Evolutionary conservation across 306 rosid species (phyloP), one percentile per base, ranked within the genome.

Genomic region (Vigna radiata): DNA sequence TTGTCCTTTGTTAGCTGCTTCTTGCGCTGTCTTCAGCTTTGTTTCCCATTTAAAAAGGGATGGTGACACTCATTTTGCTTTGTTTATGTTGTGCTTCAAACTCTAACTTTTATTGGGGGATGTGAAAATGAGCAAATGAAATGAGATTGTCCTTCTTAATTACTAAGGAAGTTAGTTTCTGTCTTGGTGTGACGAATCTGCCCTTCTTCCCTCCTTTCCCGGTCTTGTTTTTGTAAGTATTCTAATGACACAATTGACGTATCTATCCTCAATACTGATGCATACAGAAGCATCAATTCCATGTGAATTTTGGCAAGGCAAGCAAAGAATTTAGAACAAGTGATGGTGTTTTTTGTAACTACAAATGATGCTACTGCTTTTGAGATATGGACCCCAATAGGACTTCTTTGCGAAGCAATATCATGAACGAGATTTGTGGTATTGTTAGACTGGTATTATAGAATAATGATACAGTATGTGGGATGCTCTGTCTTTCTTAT

Each of bases 321-420:
- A 65, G 86, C 37, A 77, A 82, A 39, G 86, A 72, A 82, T 82
- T 62, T 53, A 46, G 54, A 82, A 41, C 58, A 48, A 69, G 59
- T 63, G 47, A 78, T 66, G 80, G 85, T 31, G 70, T 43, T 72
- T 85, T 80, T 84, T 66, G 87, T 84, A 81, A 89, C 85, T 85
- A 68, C n/a, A 19, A 4, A 81, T 58, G 53, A 80, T 21, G 79
- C 76, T 84, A 17, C 55, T 36, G 83, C 84, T 85, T 55, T 62
- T 23, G 56, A 68, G n/a, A 37, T 21, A 83, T 83, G 88, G 93
- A 59, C 83, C 90, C 90, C 78, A 72, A 75, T 79, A 71, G 90
- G 83, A 84, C 87, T 89, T 85, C 80, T 78, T 84, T 72, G 47
- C 17, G 79, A 89, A 91, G 95, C 87, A 84, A 85, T 47, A 88